A percentile compares a stretch with the other conserved stretches of the same genome.
These are phyloP conservation scores for Taxillus chinensis DNA, from an alignment of 164 flowering plant genomes.

Conservation along the genomic window DNA sequence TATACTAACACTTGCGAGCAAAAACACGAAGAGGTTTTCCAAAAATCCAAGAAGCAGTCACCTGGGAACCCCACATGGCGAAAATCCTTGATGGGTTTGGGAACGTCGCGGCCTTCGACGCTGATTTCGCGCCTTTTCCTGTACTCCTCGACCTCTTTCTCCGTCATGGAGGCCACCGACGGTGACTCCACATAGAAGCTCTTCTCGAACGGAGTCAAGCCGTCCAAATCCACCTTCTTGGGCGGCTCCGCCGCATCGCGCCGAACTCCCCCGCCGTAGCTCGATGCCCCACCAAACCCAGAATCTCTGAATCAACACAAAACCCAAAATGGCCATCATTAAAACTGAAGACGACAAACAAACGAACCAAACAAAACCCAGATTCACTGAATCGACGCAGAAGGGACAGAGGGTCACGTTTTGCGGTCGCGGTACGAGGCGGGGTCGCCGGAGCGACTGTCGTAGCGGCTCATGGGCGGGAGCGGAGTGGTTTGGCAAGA, in stretches of 20 bases:
- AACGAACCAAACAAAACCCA: not conserved
- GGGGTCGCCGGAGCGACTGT: slow-evolving; percentile 82
- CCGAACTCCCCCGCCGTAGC: slow-evolving; percentile 33
- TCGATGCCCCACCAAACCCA: slow-evolving; percentile 42
- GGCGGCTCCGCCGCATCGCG: slow-evolving; percentile 37
- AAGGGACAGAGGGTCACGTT: slow-evolving; percentile 32
- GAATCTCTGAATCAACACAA: slow-evolving; percentile 41
- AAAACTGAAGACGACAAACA: not conserved
- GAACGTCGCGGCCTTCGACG: slow-evolving; percentile 88
- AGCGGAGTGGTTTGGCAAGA: too few species aligned
- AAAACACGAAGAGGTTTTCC: not conserved
- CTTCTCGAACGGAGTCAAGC: slow-evolving; percentile 84
- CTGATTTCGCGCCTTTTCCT: slow-evolving; percentile 67
- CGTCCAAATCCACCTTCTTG: slow-evolving; percentile 66
- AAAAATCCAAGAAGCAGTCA: slow-evolving; percentile 16
- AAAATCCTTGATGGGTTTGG: slow-evolving; percentile 74
- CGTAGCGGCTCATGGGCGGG: slow-evolving; percentile 77
- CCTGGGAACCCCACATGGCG: slow-evolving; percentile 85
- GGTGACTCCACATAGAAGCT: slow-evolving; percentile 81
- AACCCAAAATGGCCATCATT: not conserved
- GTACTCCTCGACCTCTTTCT: slow-evolving; percentile 78
- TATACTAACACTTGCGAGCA: too few species aligned
- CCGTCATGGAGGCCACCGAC: slow-evolving; percentile 71
- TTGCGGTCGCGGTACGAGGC: slow-evolving; percentile 84
- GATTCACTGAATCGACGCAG: not conserved